Conservation (phyloP, 179 eudicot species). For the Silene noctiflora region DNA sequence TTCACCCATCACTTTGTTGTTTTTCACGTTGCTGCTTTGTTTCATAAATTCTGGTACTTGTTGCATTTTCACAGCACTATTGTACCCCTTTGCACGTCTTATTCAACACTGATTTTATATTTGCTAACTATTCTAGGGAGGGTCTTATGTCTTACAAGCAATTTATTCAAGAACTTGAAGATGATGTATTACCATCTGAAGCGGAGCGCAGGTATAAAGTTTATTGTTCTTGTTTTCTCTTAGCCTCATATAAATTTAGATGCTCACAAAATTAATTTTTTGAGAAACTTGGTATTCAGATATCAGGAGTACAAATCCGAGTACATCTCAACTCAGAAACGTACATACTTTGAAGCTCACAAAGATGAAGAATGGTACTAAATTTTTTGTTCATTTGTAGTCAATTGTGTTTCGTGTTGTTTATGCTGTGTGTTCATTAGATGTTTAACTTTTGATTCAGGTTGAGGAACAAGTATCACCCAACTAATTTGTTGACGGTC, state of each 20-base stretch:
- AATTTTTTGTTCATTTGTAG: constrained; percentile 4
- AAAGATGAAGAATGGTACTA: constrained; percentile 94
- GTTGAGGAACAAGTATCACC: constrained; percentile 96
- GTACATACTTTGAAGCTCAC: constrained; percentile 85
- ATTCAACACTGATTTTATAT: background rate
- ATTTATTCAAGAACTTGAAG: constrained; percentile 99
- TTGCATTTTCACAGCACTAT: background rate
- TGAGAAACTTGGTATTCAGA: constrained; percentile 33
- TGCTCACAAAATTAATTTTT: background rate
- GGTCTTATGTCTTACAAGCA: constrained; percentile 98
- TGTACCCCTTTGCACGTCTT: constrained; percentile 8
- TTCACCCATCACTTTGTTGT: background rate
- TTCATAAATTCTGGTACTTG: background rate
- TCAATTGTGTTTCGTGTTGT: background rate
- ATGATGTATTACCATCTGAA: constrained; percentile 89
- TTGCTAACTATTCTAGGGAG: constrained; percentile 45
- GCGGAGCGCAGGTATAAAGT: constrained; percentile 84
- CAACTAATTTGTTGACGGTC: constrained; percentile 76
- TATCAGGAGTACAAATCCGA: constrained; percentile 93
- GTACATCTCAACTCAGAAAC: constrained; percentile 86
- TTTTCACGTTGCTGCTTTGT: background rate
- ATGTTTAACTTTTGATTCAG: constrained; percentile 31
- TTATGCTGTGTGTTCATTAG: constrained; percentile 9
- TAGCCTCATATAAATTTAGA: background rate
- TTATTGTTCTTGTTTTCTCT: constrained; percentile 3